Conservation (phyloP, 2,329 filamentous ascomycete genomes). For the Microdochium bolleyi region DNA sequence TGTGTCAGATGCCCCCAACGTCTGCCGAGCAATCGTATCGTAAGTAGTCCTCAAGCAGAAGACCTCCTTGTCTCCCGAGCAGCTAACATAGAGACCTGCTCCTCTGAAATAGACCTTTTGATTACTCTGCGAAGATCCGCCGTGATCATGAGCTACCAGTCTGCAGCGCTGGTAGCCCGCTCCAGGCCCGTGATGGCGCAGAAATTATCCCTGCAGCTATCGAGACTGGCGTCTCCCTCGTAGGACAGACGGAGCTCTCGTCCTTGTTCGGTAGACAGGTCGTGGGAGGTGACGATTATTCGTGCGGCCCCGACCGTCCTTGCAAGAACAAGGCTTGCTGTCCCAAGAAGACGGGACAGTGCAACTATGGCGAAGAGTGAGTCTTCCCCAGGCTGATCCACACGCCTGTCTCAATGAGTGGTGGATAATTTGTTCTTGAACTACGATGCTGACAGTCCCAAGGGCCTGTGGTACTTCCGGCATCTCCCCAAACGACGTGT, state of each 20-base stretch:
- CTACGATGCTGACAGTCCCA: too few relatives aligned
- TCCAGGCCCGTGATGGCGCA: neutral
- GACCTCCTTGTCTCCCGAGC: too few relatives aligned
- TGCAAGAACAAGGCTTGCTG: constrained; percentile 5
- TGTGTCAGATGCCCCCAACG: neutral
- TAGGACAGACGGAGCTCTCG: neutral
- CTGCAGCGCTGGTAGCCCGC: neutral
- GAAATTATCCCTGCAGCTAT: neutral
- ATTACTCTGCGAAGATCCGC: neutral
- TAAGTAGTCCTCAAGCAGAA: neutral
- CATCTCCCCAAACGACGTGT: constrained; percentile 15
- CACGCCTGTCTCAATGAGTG: too few relatives aligned
- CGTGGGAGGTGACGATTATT: neutral
- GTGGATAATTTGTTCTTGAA: too few relatives aligned
- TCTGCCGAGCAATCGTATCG: neutral
- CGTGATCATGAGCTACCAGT: neutral
- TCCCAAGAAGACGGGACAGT: constrained; percentile 4
- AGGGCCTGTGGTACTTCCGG: constrained; percentile 12
- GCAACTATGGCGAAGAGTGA: constrained; percentile 7
- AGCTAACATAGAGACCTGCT: neutral
- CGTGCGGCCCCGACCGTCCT: constrained; percentile 1
- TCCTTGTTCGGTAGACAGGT: neutral
- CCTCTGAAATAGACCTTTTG: neutral
- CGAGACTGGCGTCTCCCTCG: neutral
- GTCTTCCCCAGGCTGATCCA: too few relatives aligned